These are phyloP conservation scores for Moesziomyces antarcticus DNA, from an alignment of 1,284 basidiomycete genomes.

Conservation along the genomic window DNA sequence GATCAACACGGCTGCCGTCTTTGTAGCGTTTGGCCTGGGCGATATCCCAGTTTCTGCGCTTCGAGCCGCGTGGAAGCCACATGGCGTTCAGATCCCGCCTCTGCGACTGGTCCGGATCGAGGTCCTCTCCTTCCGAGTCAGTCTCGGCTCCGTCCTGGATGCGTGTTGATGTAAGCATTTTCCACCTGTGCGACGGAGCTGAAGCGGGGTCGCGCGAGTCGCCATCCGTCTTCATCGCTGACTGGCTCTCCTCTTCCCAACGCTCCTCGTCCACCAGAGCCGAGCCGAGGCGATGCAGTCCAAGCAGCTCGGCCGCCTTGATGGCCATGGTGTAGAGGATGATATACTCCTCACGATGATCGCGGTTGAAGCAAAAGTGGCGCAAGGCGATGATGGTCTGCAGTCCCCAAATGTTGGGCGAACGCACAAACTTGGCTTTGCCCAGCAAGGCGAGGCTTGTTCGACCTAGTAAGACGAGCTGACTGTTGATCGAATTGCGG, in stretches of 20 bases:
- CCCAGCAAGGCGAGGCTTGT: constrained; percentile 20
- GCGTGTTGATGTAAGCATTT: constrained; percentile 35
- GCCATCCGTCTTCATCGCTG: neutral
- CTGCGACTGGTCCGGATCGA: constrained; percentile 30
- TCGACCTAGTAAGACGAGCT: constrained; percentile 22
- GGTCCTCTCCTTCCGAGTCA: constrained; percentile 40
- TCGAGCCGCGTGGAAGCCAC: constrained; percentile 32
- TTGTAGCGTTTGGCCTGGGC: constrained; percentile 34
- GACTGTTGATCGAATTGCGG: constrained; percentile 29
- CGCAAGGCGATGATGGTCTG: constrained; percentile 42
- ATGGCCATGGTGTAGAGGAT: constrained; percentile 36
- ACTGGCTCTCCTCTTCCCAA: constrained; percentile 40
- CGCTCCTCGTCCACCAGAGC: constrained; percentile 52
- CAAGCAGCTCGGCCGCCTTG: constrained; percentile 47
- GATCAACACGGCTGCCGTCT: constrained; percentile 32
- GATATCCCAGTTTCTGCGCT: constrained; percentile 19
- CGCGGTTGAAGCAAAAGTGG: constrained; percentile 45
- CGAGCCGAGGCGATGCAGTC: constrained; percentile 50
- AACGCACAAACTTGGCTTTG: constrained; percentile 29
- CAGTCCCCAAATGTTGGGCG: constrained; percentile 43
- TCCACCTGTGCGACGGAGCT: constrained; percentile 32
- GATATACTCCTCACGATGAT: constrained; percentile 38
- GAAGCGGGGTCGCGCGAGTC: constrained; percentile 18
- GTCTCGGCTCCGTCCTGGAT: constrained; percentile 34
- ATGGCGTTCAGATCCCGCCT: constrained; percentile 43